Base-by-base conservation (phyloP, 75 land plant genomes). In the Isoetes taiwanensis region DNA sequence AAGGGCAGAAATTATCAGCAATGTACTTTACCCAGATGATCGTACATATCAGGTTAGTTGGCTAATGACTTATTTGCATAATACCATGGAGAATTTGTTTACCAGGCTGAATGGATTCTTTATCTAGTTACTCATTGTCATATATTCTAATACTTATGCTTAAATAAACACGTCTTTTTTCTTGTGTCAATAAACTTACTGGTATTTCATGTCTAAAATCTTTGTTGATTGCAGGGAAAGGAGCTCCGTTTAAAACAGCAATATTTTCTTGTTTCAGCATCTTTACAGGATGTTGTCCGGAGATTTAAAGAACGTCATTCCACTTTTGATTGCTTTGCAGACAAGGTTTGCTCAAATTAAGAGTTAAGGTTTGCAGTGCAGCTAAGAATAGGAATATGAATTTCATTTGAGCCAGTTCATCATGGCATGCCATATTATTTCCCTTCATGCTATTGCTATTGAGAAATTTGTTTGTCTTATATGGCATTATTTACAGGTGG, bases 221-320 rank as follows among this genome's bases (percentile, higher is more conserved):
- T 14, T 52, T 24, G 54, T 50, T 28, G 21, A 9, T 57, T 71
- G 35, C 74, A 83, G 86, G 86, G 86, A 3, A 83, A 83, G 63
- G 86, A 83, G 30, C 66, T 83, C 27, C 75, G 84, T 26, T 43
- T 83, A 67, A 83, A 83, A 59, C 86, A 83, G 43, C 86, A 83
- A 55, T 83, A 76, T 62, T 83, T 83, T 54, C 78, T 80, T 73
- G 84, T 80, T 29, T 80, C 86, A 46, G 83, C 86, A 52, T 80
- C 84, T 6, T 21, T 83, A 34, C 84, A 83, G 64, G 86, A 83
- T 52, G 72, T 83, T 29, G 67, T 83, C 28, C 54, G 86, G 32
- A 63, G 86, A 32, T 83, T 69, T 64, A 83, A 80, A 56, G 84
- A 80, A 34, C 52, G 40, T 37, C 83, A 83, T 57, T 58, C 40